Conservation (phyloP, 2,329 filamentous ascomycete genomes). For the Hymenoscyphus occultus region DNA sequence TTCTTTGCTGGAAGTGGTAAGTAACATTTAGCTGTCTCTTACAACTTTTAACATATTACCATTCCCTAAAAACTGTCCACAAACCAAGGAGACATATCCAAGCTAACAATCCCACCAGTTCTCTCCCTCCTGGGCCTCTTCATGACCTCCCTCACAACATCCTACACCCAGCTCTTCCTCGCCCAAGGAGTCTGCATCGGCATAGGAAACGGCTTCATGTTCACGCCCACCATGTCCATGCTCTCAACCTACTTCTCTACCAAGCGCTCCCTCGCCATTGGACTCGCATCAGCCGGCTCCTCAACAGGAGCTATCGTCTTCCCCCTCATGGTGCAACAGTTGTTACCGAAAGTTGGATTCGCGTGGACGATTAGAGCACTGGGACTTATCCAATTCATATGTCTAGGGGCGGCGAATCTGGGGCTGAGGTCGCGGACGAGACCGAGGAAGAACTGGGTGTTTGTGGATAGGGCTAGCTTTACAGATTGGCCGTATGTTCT, state of each 20-base stretch:
- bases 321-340: conserved; percentile 40
- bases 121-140: conserved; percentile 37
- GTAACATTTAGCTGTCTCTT: not conserved
- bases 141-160: conserved; percentile 36
- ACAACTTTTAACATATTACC: too few species aligned
- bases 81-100: too few species aligned
- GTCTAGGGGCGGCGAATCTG: not conserved
- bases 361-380: conserved; percentile 43
- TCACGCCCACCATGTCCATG: conserved; percentile 38
- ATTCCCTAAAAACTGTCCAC: not conserved
- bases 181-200: conserved; percentile 41
- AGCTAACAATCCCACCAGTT: not conserved
- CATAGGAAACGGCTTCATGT: conserved; percentile 39
- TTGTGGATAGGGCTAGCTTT: conserved; percentile 44
- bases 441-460: conserved; percentile 39
- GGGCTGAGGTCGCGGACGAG: conserved; percentile 5
- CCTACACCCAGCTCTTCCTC: conserved; percentile 42
- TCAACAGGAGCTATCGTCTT: conserved; percentile 42
- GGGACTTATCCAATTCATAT: conserved; percentile 39
- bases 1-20: conserved; percentile 15
- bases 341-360: conserved; percentile 38
- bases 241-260: conserved; percentile 30
- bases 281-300: conserved; percentile 35
- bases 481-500: conserved; percentile 42
- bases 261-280: conserved; percentile 33